Conservation (phyloP, 371 early-diverging fungal genomes). For the Blakeslea trispora region DNA sequence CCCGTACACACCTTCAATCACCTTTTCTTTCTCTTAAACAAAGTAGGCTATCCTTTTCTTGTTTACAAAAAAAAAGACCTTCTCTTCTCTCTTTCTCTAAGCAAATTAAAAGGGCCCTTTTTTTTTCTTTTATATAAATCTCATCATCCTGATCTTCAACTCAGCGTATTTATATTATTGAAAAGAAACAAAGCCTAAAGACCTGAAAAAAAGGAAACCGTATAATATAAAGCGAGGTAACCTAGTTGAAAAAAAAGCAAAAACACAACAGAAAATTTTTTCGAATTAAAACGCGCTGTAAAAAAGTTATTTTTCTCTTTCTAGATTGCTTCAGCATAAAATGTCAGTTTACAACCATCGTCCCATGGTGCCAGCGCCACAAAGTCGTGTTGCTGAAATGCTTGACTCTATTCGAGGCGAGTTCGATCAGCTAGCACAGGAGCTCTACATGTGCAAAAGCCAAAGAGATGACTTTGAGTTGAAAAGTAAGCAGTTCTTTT, state of each 20-base stretch:
- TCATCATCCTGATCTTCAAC: too few relatives aligned
- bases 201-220: too few relatives aligned
- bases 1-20: too few relatives aligned
- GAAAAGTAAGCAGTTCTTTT: conserved; percentile 63
- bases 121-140: neutral
- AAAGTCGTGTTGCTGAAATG: conserved; percentile 78
- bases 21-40: too few relatives aligned
- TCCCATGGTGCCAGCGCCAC: conserved; percentile 77
- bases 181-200: too few relatives aligned
- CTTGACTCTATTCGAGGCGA: conserved; percentile 84
- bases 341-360: conserved; percentile 84
- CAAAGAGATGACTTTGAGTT: conserved; percentile 92
- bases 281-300: neutral
- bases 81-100: too few relatives aligned
- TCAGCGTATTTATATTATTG: too few relatives aligned
- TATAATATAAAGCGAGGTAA: too few relatives aligned
- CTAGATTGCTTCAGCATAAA: neutral
- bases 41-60: too few relatives aligned
- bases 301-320: conserved; percentile 3
- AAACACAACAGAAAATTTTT: neutral
- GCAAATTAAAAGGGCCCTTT: neutral
- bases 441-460: conserved; percentile 70
- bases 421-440: conserved; percentile 81
- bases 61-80: too few relatives aligned
- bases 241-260: neutral